phyloP scores from a whole-genome alignment of 805 yeast species.

The Tetrapisispora taiwanensis region DNA sequence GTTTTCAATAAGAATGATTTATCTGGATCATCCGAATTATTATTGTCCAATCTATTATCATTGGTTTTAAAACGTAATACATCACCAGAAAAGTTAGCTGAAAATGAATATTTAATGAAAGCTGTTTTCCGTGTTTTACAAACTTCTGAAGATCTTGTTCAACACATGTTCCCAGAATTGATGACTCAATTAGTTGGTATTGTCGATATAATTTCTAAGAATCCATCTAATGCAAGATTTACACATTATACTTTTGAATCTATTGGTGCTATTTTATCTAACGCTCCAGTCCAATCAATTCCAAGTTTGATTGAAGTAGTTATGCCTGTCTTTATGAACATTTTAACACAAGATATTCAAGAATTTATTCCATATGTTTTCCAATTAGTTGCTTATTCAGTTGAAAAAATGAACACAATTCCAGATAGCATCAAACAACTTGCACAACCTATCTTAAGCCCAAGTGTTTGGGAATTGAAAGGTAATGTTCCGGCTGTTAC shows the following conservation, averaged over 20 bases:
- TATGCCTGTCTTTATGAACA: conserved; percentile 55
- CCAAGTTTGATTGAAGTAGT: conserved; percentile 33
- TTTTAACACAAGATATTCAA: conserved; percentile 76
- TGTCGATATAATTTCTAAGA: conserved; percentile 59
- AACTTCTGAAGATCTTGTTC: conserved; percentile 59
- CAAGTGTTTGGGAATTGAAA: conserved; percentile 84
- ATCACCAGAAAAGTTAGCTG: conserved; percentile 85
- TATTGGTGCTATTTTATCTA: conserved; percentile 64
- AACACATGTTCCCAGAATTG: conserved; percentile 34
- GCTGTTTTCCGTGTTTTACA: conserved; percentile 74
- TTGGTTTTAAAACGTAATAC: conserved; percentile 49
- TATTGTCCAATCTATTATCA: conserved; percentile 56
- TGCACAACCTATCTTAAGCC: conserved; percentile 74
- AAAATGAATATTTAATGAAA: conserved; percentile 88
- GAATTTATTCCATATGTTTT: conserved; percentile 91
- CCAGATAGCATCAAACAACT: conserved; percentile 59
- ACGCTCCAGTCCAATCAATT: conserved; percentile 27
- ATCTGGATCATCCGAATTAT: conserved; percentile 46
- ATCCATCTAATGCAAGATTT: conserved; percentile 93
- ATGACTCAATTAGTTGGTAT: conserved; percentile 61
- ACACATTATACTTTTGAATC: conserved; percentile 87
- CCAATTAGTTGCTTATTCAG: conserved; percentile 73
- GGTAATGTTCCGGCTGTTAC: conserved; percentile 94
- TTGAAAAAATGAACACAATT: conserved; percentile 46
- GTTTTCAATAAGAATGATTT: conserved; percentile 70